Evolutionary conservation across 1,284 basidiomycete genomes (phyloP), one percentile per base, ranked within the genome.

Genomic region (Singerocomus rubriflavus): DNA sequence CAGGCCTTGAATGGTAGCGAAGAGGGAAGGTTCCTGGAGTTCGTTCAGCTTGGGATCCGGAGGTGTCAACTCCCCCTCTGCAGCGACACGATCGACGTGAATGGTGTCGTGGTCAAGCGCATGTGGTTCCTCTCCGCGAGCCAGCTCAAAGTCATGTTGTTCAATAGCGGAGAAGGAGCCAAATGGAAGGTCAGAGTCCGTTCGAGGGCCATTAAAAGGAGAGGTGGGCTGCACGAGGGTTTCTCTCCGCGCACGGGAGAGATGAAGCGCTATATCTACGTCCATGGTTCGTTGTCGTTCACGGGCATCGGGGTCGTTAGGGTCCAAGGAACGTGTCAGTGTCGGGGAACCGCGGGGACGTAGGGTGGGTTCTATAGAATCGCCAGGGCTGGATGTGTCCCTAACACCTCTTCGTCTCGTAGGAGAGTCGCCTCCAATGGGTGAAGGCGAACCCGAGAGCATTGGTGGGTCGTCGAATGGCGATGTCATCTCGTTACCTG

Each of bases 221-320:
- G 71, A 62, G 33, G 72, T 64, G 17, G 64, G 50, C 10, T 32
- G 38, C 1, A 72, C 69, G n/a, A 82, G 61, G 3, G 86, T 87
- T 47, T 82, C 82, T 55, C 85, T 77, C 26, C 88, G 78, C 0
- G 87, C 88, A 32, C 82, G 76, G 29, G 87, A 88, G 40, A 92
- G 79, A 48, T 91, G 88, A 64, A 89, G 79, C 41, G 90, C 89
- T 80, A 91, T 88, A 61, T 91, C 88, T 0, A 84, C 89, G 57
- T 91, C 89, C 81, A 92, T 85, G 1, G 85, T 81, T n/a, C 87
- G 78, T 70, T 92, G 89, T 14, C 89, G 79, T 64, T 92, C 89
- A 44, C 80, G 75, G 21, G 78, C 80, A 49, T 86, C 80, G 0
- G 85, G 82, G 62, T 88, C 85, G 68, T 83, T 75, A 13, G 76